phyloP scores from a whole-genome alignment of 139 green algal genomes.

The Chlamydomonas sp. region DNA sequence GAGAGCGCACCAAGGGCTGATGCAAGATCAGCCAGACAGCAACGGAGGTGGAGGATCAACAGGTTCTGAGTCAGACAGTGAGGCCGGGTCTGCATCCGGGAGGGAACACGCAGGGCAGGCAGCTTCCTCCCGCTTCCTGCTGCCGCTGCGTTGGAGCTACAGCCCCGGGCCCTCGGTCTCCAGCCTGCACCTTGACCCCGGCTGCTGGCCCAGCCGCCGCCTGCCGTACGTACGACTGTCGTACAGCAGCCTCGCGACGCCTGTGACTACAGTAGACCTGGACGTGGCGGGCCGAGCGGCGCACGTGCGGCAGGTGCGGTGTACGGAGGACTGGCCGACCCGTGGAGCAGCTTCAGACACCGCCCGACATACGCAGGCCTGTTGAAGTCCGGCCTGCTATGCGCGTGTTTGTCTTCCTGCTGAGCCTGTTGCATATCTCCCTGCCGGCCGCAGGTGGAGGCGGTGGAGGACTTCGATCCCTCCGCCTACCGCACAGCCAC shows the following conservation, averaged over 20 bases:
- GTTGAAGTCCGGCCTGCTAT: background rate
- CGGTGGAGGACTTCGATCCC: background rate
- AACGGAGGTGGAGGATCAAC: background rate
- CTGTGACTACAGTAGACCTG: conserved; percentile 20
- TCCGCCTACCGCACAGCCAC: background rate
- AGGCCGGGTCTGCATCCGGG: background rate
- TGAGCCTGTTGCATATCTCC: background rate
- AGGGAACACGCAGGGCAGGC: background rate
- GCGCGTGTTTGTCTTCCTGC: no score
- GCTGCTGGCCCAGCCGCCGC: background rate
- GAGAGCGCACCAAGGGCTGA: background rate
- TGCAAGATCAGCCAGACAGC: background rate
- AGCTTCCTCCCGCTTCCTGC: background rate
- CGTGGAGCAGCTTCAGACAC: background rate
- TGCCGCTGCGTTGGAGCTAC: conserved; percentile 3
- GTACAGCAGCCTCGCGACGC: conserved; percentile 20
- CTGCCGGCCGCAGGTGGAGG: conserved; percentile 1
- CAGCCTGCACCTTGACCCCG: background rate
- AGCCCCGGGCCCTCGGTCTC: background rate
- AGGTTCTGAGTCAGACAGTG: background rate
- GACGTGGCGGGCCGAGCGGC: background rate
- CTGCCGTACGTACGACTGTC: conserved; percentile 32
- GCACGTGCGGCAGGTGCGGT: background rate
- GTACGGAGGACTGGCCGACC: background rate
- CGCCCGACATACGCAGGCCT: background rate